Base-by-base conservation (phyloP, 148 eudicot genomes). In the Agrostemma githago region DNA sequence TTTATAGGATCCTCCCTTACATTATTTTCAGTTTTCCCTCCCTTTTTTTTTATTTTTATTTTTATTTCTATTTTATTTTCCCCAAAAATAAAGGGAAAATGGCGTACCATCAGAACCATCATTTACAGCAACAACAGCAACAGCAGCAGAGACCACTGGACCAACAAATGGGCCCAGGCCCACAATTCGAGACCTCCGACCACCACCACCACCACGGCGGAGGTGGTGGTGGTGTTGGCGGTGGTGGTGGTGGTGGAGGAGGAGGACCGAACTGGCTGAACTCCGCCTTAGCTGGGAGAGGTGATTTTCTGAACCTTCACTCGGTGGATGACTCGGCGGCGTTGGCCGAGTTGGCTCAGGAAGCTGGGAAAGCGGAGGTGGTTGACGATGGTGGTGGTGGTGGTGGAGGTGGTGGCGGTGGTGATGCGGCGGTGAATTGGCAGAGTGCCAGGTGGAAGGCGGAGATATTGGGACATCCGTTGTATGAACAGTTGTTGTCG, bases 401-500 rank as follows among this genome's bases (percentile, higher is more conserved):
- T 8, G 68, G 70, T 3, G 62, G 75, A 14, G 80, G 80, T 1
- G 66, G 40, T 5, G 54, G 56, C 1, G 46, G 68, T 4, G 68
- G 63, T 38, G 37, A 66, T 10, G 53, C 57, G 66, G 68, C 16
- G 48, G 64, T 75, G 76, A 80, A 72, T 62, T 80, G 83, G 83
- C 77, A 80, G 77, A 80, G 76, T 80, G 83, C 79, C 4, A 80
- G 60, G 76, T 77, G 75, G 58, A 92, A 90, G 53, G 89, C 88
- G 42, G 96, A 84, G 61, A 68, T 92, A 6, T 17, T 88, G 46
- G 53, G 75, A 15, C 97, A 92, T 77, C 97, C 96, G 43, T 48
- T 92, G 68, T 92, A 87, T 74, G 97, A 92, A 53, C 97, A 92
- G 84, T 73, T 92, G 42, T 53, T 92, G 76, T 79, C 91, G 76